A percentile compares a stretch with the other conserved stretches of the same genome.
These are phyloP conservation scores for Calocera viscosa DNA, from an alignment of 768 basidiomycete species.

Conservation along the genomic window DNA sequence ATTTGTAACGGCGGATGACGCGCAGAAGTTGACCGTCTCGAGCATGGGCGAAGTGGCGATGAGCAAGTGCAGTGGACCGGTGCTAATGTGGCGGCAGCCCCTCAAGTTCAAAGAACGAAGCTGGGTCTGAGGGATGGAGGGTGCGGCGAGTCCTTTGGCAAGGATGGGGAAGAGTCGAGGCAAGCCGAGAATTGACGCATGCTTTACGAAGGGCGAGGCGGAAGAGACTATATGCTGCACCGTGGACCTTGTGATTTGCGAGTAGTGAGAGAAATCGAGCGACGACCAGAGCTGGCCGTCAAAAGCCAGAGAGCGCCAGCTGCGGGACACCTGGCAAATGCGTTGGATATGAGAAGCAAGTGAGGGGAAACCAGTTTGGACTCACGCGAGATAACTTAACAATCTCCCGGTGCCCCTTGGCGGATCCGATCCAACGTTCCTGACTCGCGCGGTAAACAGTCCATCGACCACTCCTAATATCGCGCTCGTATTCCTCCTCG, in stretches of 20 bases:
- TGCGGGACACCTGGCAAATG: constrained; percentile 51
- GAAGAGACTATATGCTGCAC: constrained; percentile 36
- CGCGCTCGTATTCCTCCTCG: constrained; percentile 43
- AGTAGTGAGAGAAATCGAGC: constrained; percentile 52
- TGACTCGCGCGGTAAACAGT: constrained; percentile 41
- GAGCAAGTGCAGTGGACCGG: constrained; percentile 1
- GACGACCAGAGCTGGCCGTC: constrained; percentile 80
- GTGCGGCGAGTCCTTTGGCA: neutral
- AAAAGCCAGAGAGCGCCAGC: constrained; percentile 61
- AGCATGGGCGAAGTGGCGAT: neutral
- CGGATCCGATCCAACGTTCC: constrained; percentile 60
- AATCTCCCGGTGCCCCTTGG: constrained; percentile 63
- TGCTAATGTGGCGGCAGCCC: neutral
- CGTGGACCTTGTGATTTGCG: constrained; percentile 30
- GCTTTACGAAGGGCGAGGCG: constrained; percentile 32
- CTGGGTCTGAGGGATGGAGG: neutral
- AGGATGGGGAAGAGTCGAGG: neutral
- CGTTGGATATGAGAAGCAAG: constrained; percentile 9
- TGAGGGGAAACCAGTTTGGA: constrained; percentile 12
- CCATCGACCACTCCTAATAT: constrained; percentile 41
- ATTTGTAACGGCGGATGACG: neutral
- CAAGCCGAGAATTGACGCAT: neutral
- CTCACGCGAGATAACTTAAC: constrained; percentile 68
- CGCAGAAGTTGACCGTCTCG: neutral
- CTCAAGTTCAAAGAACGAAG: neutral